These are phyloP conservation scores for Saccharomyces hybrid DNA, from an alignment of 1,139 yeast species.

Conservation along the genomic window DNA sequence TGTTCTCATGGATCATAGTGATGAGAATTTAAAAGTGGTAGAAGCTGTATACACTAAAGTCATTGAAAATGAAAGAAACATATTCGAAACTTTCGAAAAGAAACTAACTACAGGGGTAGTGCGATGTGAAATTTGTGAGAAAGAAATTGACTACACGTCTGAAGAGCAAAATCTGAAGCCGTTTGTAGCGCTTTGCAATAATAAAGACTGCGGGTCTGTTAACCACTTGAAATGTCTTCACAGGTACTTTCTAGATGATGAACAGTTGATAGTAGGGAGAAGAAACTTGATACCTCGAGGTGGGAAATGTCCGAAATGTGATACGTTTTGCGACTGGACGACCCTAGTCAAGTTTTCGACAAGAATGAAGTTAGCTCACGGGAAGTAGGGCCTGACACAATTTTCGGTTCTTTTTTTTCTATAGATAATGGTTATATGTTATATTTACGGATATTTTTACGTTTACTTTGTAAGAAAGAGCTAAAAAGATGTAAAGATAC, in stretches of 20 bases:
- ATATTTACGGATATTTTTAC: neutral
- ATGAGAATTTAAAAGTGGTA: conserved; percentile 19
- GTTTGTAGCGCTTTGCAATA: conserved; percentile 36
- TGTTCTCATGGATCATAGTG: conserved; percentile 19
- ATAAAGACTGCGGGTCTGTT: conserved; percentile 32
- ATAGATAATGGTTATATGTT: conserved; percentile 1
- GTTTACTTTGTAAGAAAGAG: neutral
- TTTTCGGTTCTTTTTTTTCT: neutral
- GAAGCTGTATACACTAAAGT: conserved; percentile 19
- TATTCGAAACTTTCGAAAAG: conserved; percentile 22
- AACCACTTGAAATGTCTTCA: conserved; percentile 44
- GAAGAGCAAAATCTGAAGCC: conserved; percentile 23
- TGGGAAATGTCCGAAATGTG: conserved; percentile 40
- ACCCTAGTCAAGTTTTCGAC: conserved; percentile 36
- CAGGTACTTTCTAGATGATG: conserved; percentile 15
- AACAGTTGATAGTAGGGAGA: conserved; percentile 11
- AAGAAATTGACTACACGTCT: conserved; percentile 34
- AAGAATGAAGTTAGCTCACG: conserved; percentile 17
- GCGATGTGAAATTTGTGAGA: conserved; percentile 32
- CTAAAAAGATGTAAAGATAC: neutral
- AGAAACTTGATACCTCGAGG: conserved; percentile 35
- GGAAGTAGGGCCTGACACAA: neutral
- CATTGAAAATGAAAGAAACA: conserved; percentile 10
- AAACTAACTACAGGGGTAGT: conserved; percentile 23
- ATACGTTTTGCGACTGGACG: conserved; percentile 37